Evolutionary conservation across 1,284 basidiomycete species (phyloP).

Genomic region (Sporisorium exsertum): DNA sequence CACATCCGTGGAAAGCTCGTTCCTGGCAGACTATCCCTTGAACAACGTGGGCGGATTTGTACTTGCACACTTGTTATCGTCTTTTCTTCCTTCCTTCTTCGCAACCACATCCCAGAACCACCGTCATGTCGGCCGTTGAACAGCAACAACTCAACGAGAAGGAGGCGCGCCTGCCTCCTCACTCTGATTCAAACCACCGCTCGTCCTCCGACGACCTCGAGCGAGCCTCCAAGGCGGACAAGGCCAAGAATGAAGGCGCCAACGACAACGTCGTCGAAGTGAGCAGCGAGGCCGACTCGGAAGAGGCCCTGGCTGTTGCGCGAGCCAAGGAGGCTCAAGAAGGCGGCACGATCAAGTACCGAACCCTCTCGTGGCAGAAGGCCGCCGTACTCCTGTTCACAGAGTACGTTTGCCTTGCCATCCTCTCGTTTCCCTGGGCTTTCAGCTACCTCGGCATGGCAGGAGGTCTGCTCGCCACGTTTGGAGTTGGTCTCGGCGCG

Average conservation of each 20-base stretch:
- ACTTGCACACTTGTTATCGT: neutral
- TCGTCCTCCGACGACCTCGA: conserved; percentile 45
- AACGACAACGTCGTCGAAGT: conserved; percentile 23
- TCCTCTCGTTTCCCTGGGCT: conserved; percentile 60
- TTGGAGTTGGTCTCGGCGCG: conserved; percentile 57
- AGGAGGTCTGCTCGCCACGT: conserved; percentile 57
- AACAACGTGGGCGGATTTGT: neutral
- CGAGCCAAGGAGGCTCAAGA: conserved; percentile 46
- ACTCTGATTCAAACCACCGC: conserved; percentile 13
- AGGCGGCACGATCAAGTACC: conserved; percentile 51
- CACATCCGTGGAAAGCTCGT: neutral
- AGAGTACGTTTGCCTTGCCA: conserved; percentile 64
- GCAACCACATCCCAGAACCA: neutral
- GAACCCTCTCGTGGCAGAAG: conserved; percentile 62
- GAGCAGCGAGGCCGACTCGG: conserved; percentile 34
- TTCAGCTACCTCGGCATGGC: conserved; percentile 62
- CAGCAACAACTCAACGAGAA: conserved; percentile 29
- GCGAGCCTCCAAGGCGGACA: conserved; percentile 10
- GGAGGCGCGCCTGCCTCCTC: conserved; percentile 10
- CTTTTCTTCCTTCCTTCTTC: neutral
- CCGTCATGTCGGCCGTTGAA: conserved; percentile 24
- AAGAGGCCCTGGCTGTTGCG: conserved; percentile 20
- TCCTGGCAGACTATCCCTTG: neutral
- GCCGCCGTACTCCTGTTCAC: conserved; percentile 54
- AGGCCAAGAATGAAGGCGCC: conserved; percentile 20